Conservation (phyloP, 2,329 filamentous ascomycete genomes). For the Amylocarpus encephaloides region DNA sequence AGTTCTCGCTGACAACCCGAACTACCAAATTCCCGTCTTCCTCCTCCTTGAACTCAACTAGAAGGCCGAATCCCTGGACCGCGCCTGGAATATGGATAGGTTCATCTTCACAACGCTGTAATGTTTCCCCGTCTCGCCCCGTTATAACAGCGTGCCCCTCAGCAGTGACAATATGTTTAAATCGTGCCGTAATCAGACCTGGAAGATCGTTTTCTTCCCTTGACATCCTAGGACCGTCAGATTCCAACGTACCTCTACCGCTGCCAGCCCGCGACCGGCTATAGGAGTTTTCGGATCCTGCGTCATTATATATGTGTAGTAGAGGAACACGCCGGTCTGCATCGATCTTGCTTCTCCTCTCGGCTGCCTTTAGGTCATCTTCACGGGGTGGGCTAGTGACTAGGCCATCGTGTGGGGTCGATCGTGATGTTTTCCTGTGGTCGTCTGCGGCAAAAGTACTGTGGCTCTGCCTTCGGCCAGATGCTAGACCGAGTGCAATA, state of each 20-base stretch:
- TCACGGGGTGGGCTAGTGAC: background rate
- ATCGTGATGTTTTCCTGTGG: background rate
- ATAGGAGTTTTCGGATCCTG: conserved; percentile 23
- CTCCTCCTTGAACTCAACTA: conserved; percentile 69
- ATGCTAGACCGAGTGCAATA: background rate
- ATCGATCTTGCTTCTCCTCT: background rate
- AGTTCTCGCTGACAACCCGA: conserved; percentile 76
- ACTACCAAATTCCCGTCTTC: conserved; percentile 61
- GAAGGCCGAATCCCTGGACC: conserved; percentile 70
- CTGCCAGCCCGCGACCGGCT: conserved; percentile 6
- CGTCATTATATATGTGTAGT: conserved; percentile 25
- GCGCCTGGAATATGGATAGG: conserved; percentile 84
- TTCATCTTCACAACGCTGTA: conserved; percentile 84
- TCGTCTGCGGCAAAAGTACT: background rate
- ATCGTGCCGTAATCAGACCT: conserved; percentile 59
- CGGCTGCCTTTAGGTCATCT: background rate
- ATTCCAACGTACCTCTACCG: conserved; percentile 1
- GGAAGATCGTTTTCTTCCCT: conserved; percentile 10
- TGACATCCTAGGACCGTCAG: background rate
- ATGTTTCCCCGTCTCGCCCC: conserved; percentile 61
- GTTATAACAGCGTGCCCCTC: conserved; percentile 80
- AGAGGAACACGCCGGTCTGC: background rate
- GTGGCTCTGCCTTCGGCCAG: background rate
- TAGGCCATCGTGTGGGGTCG: background rate
- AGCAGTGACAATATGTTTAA: conserved; percentile 70